Conservation (phyloP, 2,329 filamentous ascomycete genomes). For the Diplodia sapinea region DNA sequence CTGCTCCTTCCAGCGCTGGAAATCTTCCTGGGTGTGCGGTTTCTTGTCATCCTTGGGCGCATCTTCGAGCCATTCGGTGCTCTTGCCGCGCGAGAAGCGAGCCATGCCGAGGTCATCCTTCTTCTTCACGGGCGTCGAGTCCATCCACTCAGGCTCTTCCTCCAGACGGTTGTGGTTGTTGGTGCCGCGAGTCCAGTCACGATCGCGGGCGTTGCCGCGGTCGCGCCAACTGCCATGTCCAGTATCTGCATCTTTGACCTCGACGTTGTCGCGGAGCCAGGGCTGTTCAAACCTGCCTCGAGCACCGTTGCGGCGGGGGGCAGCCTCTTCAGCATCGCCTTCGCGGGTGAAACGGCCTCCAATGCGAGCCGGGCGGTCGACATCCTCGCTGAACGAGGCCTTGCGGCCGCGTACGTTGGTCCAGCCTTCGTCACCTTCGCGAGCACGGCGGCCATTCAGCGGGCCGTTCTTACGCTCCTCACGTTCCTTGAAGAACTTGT, state of each 20-base stretch:
- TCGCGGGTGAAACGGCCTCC: slow-evolving; percentile 50
- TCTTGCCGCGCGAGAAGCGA: slow-evolving; percentile 12
- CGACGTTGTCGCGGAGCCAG: slow-evolving; percentile 68
- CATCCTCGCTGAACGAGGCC: slow-evolving; percentile 70
- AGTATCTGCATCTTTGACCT: slow-evolving; percentile 55
- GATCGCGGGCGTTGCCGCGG: slow-evolving; percentile 56
- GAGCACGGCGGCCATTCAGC: slow-evolving; percentile 49
- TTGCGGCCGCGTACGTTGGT: slow-evolving; percentile 75
- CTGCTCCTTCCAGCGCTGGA: slow-evolving; percentile 90
- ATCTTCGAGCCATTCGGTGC: slow-evolving; percentile 83
- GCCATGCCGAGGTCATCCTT: slow-evolving; percentile 67
- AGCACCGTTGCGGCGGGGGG: slow-evolving; percentile 67
- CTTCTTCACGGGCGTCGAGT: slow-evolving; percentile 19
- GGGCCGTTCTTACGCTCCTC: slow-evolving; percentile 44
- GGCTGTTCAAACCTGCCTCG: slow-evolving; percentile 72
- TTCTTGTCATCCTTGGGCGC: slow-evolving; percentile 69
- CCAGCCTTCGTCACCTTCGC: slow-evolving; percentile 72
- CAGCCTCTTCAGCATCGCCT: slow-evolving; percentile 58
- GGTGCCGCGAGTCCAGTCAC: slow-evolving; percentile 60
- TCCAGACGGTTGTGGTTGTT: slow-evolving; percentile 58
- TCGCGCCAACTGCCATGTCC: slow-evolving; percentile 65
- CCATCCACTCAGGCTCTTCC: slow-evolving; percentile 31
- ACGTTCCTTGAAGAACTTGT: slow-evolving; percentile 52
- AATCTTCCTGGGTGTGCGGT: slow-evolving; percentile 85
- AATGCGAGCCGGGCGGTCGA: slow-evolving; percentile 70